Evolutionary conservation across 2,329 filamentous ascomycete species (phyloP), one percentile per base, ranked within the genome.

Genomic region (Hawksworthiomyces lignivorus): DNA sequence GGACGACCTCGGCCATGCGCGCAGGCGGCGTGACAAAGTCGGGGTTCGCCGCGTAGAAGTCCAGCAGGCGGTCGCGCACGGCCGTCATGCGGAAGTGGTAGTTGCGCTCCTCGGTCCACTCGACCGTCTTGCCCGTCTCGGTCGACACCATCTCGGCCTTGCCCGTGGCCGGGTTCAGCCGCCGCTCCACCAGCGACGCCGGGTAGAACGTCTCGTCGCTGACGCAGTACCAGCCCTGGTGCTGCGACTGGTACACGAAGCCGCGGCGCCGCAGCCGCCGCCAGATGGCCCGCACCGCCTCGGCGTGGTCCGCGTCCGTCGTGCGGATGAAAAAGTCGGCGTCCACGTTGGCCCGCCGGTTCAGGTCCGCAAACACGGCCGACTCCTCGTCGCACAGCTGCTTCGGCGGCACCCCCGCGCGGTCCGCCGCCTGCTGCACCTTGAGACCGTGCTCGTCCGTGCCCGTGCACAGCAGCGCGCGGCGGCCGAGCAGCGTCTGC

Each of bases 361-460:
- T 87, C 21, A 98, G 72, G 33, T 78, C 75, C 61, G 77, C 75
- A 62, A 97, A 97, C 27, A 82, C 83, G 48, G 81, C 73, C 19
- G 87, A 82, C 45, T 87, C 90, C 55, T 75, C 71, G 62, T 97
- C 88, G 64, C 90, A 97, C 52, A 97, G 89, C n/a, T 81, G 70
- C 59, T 90, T 85, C 0, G 88, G 82, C 0, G 81, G 73, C 39
- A 84, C 73, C 4, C 77, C 77, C 12, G 84, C 79, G 51, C 79
- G 76, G 7, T 73, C 68, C 2, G 92, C 87, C 0, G 90, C 90
- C 60, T 82, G 83, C 61, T 98, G 92, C 18, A 97, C 84, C 72
- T 98, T 98, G 77, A 96, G 84, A 32, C 92, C 92, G 68, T 98
- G 90, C 63, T 98, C 92, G 60, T 98, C 92, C 27, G 89, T 97